Percentiles rank a stretch among this genome's conserved stretches.
phyloP scores from a whole-genome alignment of 257 asterid species.

The Ajuga chamaepitys region DNA sequence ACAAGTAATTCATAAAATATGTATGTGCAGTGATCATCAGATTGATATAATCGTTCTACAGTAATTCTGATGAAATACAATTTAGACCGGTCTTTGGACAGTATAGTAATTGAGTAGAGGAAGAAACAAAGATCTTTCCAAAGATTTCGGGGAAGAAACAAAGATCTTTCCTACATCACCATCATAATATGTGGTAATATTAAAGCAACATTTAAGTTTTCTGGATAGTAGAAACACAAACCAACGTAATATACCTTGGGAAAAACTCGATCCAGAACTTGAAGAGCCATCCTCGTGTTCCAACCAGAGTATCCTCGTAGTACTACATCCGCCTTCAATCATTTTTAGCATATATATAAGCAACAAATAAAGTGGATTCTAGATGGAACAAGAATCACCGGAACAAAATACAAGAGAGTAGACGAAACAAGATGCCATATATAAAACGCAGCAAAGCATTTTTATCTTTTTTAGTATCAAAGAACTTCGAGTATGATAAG shows the following conservation, averaged over 20 bases:
- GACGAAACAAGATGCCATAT: not conserved
- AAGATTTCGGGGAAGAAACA: no score
- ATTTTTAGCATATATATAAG: not conserved
- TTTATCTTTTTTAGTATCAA: no score
- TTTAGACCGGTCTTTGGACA: no score
- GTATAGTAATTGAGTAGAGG: no score
- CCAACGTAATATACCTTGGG: constrained; percentile 44
- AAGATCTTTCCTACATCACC: no score
- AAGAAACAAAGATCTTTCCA: no score
- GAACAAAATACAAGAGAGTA: not conserved
- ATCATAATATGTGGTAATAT: no score
- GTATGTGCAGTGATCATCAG: not conserved
- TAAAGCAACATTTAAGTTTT: no score
- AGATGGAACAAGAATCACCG: not conserved
- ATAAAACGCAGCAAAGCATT: no score
- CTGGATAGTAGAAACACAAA: no score
- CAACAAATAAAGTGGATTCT: not conserved
- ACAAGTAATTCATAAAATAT: not conserved
- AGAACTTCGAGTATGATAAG: no score
- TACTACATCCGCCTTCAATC: constrained; percentile 33
- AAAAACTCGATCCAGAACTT: constrained; percentile 31
- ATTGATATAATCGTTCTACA: not conserved
- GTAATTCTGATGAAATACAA: no score
- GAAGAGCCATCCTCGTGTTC: constrained; percentile 34
- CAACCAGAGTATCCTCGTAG: constrained; percentile 43